phyloP scores from a whole-genome alignment of 2,329 filamentous ascomycete species.

The Didymella sp. region DNA sequence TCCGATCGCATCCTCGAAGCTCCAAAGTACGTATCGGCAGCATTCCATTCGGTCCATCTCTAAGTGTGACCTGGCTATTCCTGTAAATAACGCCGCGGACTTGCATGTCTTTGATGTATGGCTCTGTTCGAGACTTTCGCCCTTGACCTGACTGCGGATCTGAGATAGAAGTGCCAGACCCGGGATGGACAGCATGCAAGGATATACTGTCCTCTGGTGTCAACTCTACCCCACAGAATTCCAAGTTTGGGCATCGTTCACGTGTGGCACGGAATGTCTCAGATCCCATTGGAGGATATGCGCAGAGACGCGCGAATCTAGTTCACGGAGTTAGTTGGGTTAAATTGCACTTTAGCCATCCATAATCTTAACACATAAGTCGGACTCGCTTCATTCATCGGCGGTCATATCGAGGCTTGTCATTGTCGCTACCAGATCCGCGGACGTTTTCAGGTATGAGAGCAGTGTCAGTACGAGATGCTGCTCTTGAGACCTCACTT shows the following conservation, averaged over 20 bases:
- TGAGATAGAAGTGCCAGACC: not conserved
- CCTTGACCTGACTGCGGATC: not conserved
- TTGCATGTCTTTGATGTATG: slow-evolving; percentile 5
- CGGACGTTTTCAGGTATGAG: slow-evolving; percentile 1
- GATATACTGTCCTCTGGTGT: not conserved
- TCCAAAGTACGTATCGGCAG: not conserved
- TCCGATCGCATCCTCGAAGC: not conserved
- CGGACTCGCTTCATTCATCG: not conserved
- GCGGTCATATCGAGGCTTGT: slow-evolving; percentile 9
- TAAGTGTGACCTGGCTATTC: not conserved
- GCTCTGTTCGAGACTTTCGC: slow-evolving; percentile 11
- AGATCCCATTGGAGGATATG: slow-evolving; percentile 4
- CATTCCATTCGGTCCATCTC: slow-evolving; percentile 2
- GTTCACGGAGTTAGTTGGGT: not conserved
- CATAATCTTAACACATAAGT: not conserved
- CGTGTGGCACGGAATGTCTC: not conserved
- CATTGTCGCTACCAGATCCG: not conserved
- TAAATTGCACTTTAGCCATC: slow-evolving; percentile 15
- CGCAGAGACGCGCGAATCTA: slow-evolving; percentile 8
- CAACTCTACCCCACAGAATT: slow-evolving; percentile 4
- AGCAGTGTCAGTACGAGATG: not conserved
- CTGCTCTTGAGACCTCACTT: slow-evolving; percentile 4
- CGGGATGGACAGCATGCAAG: slow-evolving; percentile 4
- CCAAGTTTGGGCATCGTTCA: not conserved
- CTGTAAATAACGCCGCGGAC: not conserved